Evolutionary conservation across 2,329 filamentous ascomycete genomes (phyloP).

Genomic region (Claviceps paspali): DNA sequence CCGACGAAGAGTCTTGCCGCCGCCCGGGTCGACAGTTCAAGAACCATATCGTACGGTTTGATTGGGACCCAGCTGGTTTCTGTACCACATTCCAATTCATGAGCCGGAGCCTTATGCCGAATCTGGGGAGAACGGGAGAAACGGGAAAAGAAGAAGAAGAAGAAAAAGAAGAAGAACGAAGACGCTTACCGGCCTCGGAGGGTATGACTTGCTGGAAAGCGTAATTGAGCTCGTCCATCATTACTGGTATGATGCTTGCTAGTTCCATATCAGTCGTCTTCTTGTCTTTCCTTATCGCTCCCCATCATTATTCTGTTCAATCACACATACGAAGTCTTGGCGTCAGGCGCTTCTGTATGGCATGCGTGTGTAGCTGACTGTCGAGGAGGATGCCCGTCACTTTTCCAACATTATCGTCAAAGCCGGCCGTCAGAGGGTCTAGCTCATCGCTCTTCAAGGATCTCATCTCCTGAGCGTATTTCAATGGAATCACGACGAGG

Average conservation of each 20-base stretch:
- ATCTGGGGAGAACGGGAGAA: too few species aligned
- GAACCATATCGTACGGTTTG: conserved; percentile 7
- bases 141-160: too few species aligned
- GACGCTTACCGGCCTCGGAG: not conserved
- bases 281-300: too few species aligned
- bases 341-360: conserved; percentile 6
- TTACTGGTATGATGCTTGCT: conserved; percentile 7
- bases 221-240: conserved; percentile 7
- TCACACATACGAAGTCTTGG: conserved; percentile 7
- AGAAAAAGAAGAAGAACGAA: not conserved
- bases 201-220: conserved; percentile 5
- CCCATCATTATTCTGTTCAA: too few species aligned
- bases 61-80: conserved; percentile 1
- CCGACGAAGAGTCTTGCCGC: conserved; percentile 7
- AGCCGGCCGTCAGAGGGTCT: conserved; percentile 8
- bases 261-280: too few species aligned
- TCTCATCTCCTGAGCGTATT: conserved; percentile 6
- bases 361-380: conserved; percentile 8
- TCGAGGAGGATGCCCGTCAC: conserved; percentile 6
- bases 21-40: conserved; percentile 6
- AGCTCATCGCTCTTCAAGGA: conserved; percentile 8
- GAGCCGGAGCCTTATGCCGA: too few species aligned
- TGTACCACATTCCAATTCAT: too few species aligned
- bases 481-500: conserved; percentile 6
- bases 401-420: conserved; percentile 8